Evolutionary conservation across 225 moss, liverwort and hornwort genomes (phyloP).

Genomic region (Pseudisothecium myosuroides): DNA sequence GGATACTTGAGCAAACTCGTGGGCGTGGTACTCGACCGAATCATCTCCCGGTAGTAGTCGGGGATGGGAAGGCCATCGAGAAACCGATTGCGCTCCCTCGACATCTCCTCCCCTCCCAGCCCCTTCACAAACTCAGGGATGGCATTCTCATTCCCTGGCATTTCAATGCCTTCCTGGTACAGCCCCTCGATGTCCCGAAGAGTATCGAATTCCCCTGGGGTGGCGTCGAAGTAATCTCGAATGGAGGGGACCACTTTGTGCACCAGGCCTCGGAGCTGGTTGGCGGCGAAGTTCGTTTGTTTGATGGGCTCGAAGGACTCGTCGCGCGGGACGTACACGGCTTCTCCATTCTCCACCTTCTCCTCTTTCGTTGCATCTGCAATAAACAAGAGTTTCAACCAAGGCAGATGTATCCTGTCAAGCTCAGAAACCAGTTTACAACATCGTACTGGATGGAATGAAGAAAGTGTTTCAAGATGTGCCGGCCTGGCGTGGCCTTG

Average conservation of each 20-base stretch:
- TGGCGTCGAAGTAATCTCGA: constrained; percentile 26
- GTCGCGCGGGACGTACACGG: constrained; percentile 64
- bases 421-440: constrained; percentile 69
- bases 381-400: background rate
- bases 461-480: constrained; percentile 73
- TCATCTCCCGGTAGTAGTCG: constrained; percentile 16
- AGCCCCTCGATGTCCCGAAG: constrained; percentile 47
- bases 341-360: constrained; percentile 37
- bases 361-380: constrained; percentile 36
- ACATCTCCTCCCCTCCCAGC: constrained; percentile 5
- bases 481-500: constrained; percentile 56
- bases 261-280: constrained; percentile 37
- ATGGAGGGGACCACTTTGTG: constrained; percentile 50
- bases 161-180: constrained; percentile 33
- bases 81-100: constrained; percentile 14
- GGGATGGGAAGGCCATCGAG: constrained; percentile 26
- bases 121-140: constrained; percentile 13
- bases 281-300: constrained; percentile 46
- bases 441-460: constrained; percentile 63
- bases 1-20: constrained; percentile 35
- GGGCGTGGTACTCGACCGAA: constrained; percentile 15
- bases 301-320: constrained; percentile 54
- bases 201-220: constrained; percentile 40
- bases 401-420: background rate
- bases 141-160: background rate